Evolutionary conservation across 768 basidiomycete genomes (phyloP).

Genomic region (Termitomyces sp.): DNA sequence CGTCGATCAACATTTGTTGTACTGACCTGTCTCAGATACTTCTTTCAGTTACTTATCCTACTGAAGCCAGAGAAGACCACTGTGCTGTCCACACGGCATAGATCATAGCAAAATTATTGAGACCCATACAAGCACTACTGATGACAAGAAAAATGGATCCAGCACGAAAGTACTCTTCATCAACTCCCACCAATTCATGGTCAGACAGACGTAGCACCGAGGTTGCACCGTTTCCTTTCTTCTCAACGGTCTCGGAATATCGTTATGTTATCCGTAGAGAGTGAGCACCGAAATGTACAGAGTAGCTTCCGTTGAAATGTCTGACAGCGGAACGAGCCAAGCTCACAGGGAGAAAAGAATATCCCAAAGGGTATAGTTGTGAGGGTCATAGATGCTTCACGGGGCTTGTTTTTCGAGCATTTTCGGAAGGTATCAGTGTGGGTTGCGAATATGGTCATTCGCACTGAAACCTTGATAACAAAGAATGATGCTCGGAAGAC

Average conservation of each 20-base stretch:
- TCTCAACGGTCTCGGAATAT: background rate
- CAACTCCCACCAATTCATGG: no score
- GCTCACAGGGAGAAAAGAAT: slow-evolving; percentile 21
- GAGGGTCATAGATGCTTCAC: slow-evolving; percentile 56
- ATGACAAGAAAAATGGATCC: background rate
- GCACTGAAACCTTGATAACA: slow-evolving; percentile 28
- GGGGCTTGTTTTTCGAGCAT: slow-evolving; percentile 35
- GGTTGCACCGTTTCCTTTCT: no score
- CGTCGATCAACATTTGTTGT: background rate
- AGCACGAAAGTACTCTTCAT: background rate
- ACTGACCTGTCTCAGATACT: background rate
- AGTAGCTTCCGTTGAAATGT: slow-evolving; percentile 20
- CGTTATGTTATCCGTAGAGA: background rate
- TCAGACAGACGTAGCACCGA: background rate
- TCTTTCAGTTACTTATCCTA: background rate
- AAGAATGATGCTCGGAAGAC: slow-evolving; percentile 4
- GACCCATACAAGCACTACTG: background rate
- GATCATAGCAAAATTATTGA: background rate
- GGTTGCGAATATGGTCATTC: slow-evolving; percentile 17
- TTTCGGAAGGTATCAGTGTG: slow-evolving; percentile 32
- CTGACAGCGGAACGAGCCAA: slow-evolving; percentile 71
- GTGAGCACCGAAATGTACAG: background rate
- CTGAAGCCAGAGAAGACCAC: background rate
- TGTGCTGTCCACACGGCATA: background rate
- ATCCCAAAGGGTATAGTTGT: slow-evolving; percentile 17